Evolutionary conservation across 768 basidiomycete genomes (phyloP), one percentile per base, ranked within the genome.

Genomic region (Tulasnella calospora): DNA sequence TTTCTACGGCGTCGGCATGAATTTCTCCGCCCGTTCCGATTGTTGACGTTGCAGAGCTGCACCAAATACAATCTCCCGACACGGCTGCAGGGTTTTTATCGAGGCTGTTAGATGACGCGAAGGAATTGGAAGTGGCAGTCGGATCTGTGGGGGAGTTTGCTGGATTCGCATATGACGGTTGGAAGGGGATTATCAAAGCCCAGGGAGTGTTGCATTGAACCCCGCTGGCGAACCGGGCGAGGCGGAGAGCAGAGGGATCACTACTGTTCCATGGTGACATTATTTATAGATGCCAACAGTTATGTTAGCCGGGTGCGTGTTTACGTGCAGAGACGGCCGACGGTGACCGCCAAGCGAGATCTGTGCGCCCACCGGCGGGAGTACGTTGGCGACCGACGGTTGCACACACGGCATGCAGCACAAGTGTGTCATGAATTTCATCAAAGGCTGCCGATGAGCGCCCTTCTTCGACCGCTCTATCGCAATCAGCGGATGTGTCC

Each of bases 61-160:
- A 94, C 81, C 94, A 95, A 82, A 82, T 95, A n/a, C 88, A 89
- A 0, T 95, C 94, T 1, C 92, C 94, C 5, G 82, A 85, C 17
- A 93, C 93, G 2, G 89, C 92, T 0, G 84, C 86, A 38, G 84
- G 85, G 3, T 94, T 95, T 85, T 86, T 95, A 19, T 90, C 91
- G 70, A 84, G 87, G 10, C 88, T 94, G 8, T 86, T 95, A 19
- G 85, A 87, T 13, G 84, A 87, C 3, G 88, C 89, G 3, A 83
- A 86, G 2, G 80, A 83, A 1, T 81, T 90, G 0, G 87, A 89
- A 70, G 83, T 83, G 0, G 86, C 88, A 0, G 78, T 92, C 10
- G 85, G 85, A 57, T 91, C 94, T 79, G 85, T 87, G 0, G 84
- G 84, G 27, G 78, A 88, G 47, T 94, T 89, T 80, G 88, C 89